Percentiles rank a stretch among this genome's conserved stretches.
These are phyloP conservation scores for Colletotrichum truncatum DNA, from an alignment of 2,329 filamentous ascomycete genomes.

Conservation along the genomic window DNA sequence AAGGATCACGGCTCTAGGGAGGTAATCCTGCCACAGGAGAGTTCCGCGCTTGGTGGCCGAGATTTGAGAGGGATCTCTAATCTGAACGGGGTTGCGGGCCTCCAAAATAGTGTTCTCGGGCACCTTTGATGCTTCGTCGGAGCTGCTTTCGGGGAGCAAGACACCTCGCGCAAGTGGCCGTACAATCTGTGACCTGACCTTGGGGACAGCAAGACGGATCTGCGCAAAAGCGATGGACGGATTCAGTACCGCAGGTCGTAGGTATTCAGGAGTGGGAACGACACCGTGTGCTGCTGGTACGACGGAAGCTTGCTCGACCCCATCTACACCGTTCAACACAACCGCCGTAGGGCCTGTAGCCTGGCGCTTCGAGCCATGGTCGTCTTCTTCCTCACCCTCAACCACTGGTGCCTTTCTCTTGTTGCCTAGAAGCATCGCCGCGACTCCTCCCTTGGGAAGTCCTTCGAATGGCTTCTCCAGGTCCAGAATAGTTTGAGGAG, in stretches of 20 bases:
- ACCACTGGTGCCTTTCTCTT: slow-evolving; percentile 83
- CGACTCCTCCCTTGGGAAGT: slow-evolving; percentile 87
- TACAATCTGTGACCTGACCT: slow-evolving; percentile 83
- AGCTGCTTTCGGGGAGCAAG: slow-evolving; percentile 59
- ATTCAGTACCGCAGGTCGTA: slow-evolving; percentile 87
- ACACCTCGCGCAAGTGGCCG: slow-evolving; percentile 79
- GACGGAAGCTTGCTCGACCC: slow-evolving; percentile 78
- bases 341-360: slow-evolving; percentile 78
- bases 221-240: slow-evolving; percentile 85
- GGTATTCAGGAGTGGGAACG: slow-evolving; percentile 79
- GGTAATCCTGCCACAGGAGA: slow-evolving; percentile 91
- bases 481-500: slow-evolving; percentile 85
- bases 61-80: slow-evolving; percentile 84
- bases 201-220: slow-evolving; percentile 86
- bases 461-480: slow-evolving; percentile 94
- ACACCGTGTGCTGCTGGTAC: slow-evolving; percentile 68
- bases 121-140: slow-evolving; percentile 70
- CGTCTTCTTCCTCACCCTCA: slow-evolving; percentile 81
- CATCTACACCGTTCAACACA: slow-evolving; percentile 79
- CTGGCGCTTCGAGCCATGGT: slow-evolving; percentile 59
- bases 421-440: slow-evolving; percentile 88
- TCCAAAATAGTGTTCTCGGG: slow-evolving; percentile 83
- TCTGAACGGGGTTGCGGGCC: slow-evolving; percentile 82
- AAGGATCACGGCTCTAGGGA: slow-evolving; percentile 87
- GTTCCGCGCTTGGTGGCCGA: slow-evolving; percentile 83